Evolutionary conservation across 1,139 yeast genomes (phyloP).

Genomic region (Geotrichum restrictum): DNA sequence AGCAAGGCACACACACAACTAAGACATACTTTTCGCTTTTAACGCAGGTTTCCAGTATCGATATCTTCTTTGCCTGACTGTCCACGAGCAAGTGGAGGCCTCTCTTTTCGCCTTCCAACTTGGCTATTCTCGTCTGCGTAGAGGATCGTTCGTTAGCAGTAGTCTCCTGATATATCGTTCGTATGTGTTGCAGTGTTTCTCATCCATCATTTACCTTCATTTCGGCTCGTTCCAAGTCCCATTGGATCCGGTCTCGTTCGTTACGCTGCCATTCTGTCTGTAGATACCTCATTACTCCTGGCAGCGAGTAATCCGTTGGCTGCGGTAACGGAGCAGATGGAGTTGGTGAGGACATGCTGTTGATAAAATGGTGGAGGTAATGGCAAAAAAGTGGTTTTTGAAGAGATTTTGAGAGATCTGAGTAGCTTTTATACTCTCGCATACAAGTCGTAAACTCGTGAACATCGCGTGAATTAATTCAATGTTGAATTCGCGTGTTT

Average conservation of each 20-base stretch:
- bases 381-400: not conserved
- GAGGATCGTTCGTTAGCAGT: not conserved
- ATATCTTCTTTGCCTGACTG: constrained; percentile 32
- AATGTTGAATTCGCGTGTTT: too few relatives aligned
- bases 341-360: not conserved
- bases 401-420: too few relatives aligned
- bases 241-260: constrained; percentile 53
- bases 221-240: constrained; percentile 54
- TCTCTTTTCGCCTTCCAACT: constrained; percentile 42
- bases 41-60: constrained; percentile 28
- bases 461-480: too few relatives aligned
- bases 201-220: constrained; percentile 46
- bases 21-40: too few relatives aligned
- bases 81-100: constrained; percentile 34
- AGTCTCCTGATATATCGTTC: too few relatives aligned
- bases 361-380: too few relatives aligned
- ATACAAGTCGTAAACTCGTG: too few relatives aligned
- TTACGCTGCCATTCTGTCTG: constrained; percentile 56
- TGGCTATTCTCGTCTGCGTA: constrained; percentile 38
- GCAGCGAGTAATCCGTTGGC: constrained; percentile 37
- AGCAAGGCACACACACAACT: too few relatives aligned
- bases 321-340: constrained; percentile 16
- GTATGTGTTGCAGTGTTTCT: too few relatives aligned
- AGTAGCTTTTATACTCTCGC: too few relatives aligned
- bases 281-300: constrained; percentile 55